Evolutionary conservation across 139 green algal species (phyloP).

Genomic region (Klebsormidium nitens): DNA sequence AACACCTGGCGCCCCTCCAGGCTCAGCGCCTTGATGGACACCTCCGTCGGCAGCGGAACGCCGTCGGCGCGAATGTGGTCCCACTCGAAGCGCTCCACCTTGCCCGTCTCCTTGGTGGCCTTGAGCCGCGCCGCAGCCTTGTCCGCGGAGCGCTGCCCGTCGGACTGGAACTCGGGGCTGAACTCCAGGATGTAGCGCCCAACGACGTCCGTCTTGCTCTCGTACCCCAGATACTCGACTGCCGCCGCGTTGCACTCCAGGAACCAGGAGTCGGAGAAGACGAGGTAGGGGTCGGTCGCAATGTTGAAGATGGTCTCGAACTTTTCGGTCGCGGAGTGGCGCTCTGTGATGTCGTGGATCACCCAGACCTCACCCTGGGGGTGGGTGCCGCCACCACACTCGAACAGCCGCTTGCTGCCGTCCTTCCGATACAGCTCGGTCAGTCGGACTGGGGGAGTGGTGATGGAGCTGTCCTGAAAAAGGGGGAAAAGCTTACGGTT

Average conservation of each 20-base stretch:
- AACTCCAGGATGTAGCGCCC: neutral
- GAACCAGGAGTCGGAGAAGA: too few relatives aligned
- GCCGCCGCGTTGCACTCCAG: slow-evolving; percentile 26
- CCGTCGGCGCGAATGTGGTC: slow-evolving; percentile 12
- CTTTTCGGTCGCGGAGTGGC: too few relatives aligned
- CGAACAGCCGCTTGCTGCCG: too few relatives aligned
- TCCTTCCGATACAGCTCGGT: too few relatives aligned
- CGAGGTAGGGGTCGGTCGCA: too few relatives aligned
- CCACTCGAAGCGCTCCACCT: slow-evolving; percentile 22
- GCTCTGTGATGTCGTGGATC: too few relatives aligned
- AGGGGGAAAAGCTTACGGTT: too few relatives aligned
- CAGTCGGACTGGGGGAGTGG: too few relatives aligned
- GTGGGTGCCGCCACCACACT: too few relatives aligned
- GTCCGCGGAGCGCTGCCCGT: slow-evolving; percentile 15
- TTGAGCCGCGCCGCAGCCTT: neutral
- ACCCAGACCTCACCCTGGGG: too few relatives aligned
- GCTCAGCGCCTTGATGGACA: slow-evolving; percentile 1
- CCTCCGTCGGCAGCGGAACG: neutral
- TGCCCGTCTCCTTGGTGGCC: neutral
- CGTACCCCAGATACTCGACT: neutral
- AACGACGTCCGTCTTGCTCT: slow-evolving; percentile 7
- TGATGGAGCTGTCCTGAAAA: too few relatives aligned
- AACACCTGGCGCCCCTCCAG: slow-evolving; percentile 5
- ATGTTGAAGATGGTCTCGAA: too few relatives aligned
- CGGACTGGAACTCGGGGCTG: slow-evolving; percentile 1